Percentiles rank a stretch among this genome's conserved stretches.
Conservation (phyloP, 2,329 filamentous ascomycete species). For the Talaromyces marneffei region DNA sequence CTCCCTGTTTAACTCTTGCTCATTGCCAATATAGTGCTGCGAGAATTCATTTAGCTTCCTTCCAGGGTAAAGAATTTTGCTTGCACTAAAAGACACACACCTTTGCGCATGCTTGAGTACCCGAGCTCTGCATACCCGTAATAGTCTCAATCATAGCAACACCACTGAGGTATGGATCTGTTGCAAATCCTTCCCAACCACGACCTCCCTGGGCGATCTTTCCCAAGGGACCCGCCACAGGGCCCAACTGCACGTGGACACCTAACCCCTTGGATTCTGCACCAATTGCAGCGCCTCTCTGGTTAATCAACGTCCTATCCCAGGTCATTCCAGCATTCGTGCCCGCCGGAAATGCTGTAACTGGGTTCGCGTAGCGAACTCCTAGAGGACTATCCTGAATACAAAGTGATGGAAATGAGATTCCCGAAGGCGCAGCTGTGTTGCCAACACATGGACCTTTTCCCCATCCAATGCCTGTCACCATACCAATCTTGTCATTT, state of each 20-base stretch:
- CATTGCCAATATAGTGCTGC: constrained; percentile 66
- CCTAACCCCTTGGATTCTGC: constrained; percentile 65
- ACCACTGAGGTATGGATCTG: constrained; percentile 82
- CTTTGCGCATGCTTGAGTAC: constrained; percentile 40
- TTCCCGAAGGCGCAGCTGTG: constrained; percentile 30
- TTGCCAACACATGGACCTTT: constrained; percentile 55
- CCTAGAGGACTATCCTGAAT: constrained; percentile 56
- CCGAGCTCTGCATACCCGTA: constrained; percentile 66
- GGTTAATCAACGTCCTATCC: constrained; percentile 78
- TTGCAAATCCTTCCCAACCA: constrained; percentile 88
- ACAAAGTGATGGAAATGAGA: constrained; percentile 9
- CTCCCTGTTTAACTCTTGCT: constrained; percentile 73
- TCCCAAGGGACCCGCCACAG: constrained; percentile 75
- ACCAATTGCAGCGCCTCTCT: constrained; percentile 69
- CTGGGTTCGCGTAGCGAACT: constrained; percentile 73
- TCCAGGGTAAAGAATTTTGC: background rate
- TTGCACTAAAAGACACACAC: constrained; percentile 45
- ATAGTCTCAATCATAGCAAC: constrained; percentile 74
- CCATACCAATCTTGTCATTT: constrained; percentile 86
- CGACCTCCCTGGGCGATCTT: constrained; percentile 81
- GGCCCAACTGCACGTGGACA: constrained; percentile 72
- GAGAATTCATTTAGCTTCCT: background rate
- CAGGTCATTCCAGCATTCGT: constrained; percentile 85
- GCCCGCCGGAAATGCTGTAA: constrained; percentile 79
- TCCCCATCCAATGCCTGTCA: constrained; percentile 78